Base-by-base conservation (phyloP, 108 stramenopile genomes). In the Pseudonitzschia multiseries region DNA sequence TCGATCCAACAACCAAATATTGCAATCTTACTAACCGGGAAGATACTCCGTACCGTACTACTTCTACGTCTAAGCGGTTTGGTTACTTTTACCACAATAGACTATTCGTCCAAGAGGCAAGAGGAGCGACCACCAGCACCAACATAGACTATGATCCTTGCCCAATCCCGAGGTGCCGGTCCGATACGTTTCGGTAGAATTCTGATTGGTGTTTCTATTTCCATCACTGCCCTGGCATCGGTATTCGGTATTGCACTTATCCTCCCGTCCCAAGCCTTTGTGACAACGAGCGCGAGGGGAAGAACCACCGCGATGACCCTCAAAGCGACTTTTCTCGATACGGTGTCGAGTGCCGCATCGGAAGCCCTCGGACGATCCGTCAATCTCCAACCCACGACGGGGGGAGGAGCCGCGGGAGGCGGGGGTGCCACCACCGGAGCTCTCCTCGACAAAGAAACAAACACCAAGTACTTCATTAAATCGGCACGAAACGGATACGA, bases 391-490 rank as follows among this genome's bases (percentile, higher is more conserved):
- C 48, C 84, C 5, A 70, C 86, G 6, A 54, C 63, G 3, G 80
- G 84, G 21, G 84, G 84, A 14, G 88, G 88, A 43, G 59, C 26
- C 3, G 66, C 77, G 8, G 88, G 86, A 27, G 88, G 88, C 32
- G 88, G 88, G 14, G 84, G 86, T 17, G 86, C 86, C 1, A 43
- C 63, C 22, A 84, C 84, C 18, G 65, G 76, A 14, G 75, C 74
- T 4, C 74, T 83, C 27, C 29, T 81, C 20, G 89, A 90, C 54
- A 50, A 27, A 29, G 74, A 52, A 18, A 72, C 70, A 2, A 74
- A 78, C 32, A 57, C 33, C 14, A 76, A 81, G 65, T 94, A 87
- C 77, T 94, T 94, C 69, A 69, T 80, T 68, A 94, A 94, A 75
- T 74, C 83, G 13, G 83, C 87, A 9, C 69, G 64, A 8, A 44